phyloP scores from a whole-genome alignment of 164 flowering plant species.

The Nelumbo lutea region DNA sequence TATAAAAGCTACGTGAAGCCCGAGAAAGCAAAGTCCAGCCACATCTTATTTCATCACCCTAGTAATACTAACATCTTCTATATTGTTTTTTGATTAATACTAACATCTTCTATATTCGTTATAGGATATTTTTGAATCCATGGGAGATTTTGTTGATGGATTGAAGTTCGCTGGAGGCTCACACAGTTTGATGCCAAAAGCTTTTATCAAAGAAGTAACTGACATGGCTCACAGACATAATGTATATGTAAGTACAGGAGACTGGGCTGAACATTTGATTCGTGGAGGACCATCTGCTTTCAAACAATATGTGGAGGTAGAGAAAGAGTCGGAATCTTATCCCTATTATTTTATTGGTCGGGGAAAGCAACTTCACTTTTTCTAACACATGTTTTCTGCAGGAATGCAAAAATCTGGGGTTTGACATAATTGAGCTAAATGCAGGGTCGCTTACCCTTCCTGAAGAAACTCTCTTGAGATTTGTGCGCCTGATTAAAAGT shows the following conservation, averaged over 20 bases:
- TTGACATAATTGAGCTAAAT: conserved; percentile 85
- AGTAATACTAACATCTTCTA: not conserved
- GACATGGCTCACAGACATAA: conserved; percentile 80
- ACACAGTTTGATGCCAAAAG: conserved; percentile 61
- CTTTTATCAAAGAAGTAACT: conserved; percentile 53
- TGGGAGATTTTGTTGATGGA: conserved; percentile 91
- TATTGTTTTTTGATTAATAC: not conserved
- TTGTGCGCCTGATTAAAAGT: conserved; percentile 69
- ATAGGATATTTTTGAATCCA: conserved; percentile 79
- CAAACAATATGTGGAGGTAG: conserved; percentile 73
- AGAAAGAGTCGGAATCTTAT: not conserved
- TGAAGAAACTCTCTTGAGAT: conserved; percentile 82
- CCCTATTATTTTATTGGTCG: not conserved
- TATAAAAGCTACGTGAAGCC: too few species aligned
- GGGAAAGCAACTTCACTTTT: not conserved
- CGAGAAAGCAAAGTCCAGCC: too few species aligned
- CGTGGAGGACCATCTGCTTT: conserved; percentile 62
- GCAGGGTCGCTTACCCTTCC: conserved; percentile 68
- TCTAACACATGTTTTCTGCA: conserved; percentile 15
- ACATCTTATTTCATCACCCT: not conserved
- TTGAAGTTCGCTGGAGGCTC: conserved; percentile 84
- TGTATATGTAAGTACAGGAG: conserved; percentile 86
- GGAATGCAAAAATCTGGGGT: conserved; percentile 89
- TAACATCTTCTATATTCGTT: not conserved
- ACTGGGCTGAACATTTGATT: conserved; percentile 82